A percentile compares a stretch with the other conserved stretches of the same genome.
Conservation (phyloP, 768 basidiomycete genomes). For the Pholiota conissans region DNA sequence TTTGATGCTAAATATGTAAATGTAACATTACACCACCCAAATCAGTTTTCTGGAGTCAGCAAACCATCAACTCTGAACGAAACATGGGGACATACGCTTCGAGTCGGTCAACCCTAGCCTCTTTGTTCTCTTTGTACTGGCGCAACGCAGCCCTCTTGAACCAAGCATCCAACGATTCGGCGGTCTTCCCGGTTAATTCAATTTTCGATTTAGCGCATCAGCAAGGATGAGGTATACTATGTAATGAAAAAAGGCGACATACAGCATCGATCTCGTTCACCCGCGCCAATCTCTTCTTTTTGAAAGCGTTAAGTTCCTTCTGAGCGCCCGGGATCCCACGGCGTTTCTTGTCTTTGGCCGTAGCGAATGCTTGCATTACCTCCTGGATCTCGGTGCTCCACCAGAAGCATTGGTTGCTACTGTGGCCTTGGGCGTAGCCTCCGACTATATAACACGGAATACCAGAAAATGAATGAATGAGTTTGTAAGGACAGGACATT, state of each 20-base stretch:
- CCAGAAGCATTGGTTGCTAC: too few species aligned
- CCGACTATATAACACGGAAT: too few species aligned
- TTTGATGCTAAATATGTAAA: background rate
- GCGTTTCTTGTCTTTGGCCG: constrained; percentile 18
- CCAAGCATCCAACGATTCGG: background rate
- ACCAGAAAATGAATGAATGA: too few species aligned
- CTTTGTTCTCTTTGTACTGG: background rate
- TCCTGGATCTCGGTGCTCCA: constrained; percentile 25
- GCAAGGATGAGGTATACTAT: background rate
- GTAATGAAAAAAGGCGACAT: too few species aligned
- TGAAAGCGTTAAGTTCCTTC: constrained; percentile 15
- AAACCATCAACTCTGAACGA: too few species aligned
- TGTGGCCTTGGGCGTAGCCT: too few species aligned
- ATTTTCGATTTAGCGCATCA: background rate
- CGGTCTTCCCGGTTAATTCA: background rate
- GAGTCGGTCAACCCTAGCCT: background rate
- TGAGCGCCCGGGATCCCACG: constrained; percentile 22
- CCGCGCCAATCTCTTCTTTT: background rate
- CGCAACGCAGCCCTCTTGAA: background rate
- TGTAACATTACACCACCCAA: too few species aligned
- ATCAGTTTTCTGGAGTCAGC: background rate
- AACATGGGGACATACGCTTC: too few species aligned
- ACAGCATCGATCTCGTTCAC: too few species aligned
- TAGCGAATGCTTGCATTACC: constrained; percentile 18
- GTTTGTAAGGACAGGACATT: background rate